These are phyloP conservation scores for Lithospermum erythrorhizon DNA, from an alignment of 257 asterid species.

Conservation along the genomic window DNA sequence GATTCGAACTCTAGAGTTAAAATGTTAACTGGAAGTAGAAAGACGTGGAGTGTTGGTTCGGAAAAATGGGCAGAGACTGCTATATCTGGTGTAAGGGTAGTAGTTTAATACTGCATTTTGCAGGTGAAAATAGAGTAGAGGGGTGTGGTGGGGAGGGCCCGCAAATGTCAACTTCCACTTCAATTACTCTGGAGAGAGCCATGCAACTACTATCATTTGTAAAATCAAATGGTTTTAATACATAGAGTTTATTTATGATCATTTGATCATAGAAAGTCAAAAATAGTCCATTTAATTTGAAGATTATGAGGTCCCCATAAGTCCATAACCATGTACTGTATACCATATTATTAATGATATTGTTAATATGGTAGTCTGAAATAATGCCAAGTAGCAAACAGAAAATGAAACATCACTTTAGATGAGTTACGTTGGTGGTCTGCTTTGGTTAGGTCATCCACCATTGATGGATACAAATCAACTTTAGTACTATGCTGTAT, in stretches of 20 bases:
- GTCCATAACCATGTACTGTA: too few species aligned
- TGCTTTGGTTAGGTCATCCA: neutral
- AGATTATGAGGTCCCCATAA: too few species aligned
- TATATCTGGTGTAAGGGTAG: neutral
- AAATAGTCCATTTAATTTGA: too few species aligned
- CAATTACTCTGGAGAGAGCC: too few species aligned
- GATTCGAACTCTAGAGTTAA: too few species aligned
- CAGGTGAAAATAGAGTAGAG: neutral
- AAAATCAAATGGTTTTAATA: neutral
- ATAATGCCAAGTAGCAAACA: neutral
- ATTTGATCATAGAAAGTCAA: too few species aligned
- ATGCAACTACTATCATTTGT: neutral
- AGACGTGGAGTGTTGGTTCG: constrained; percentile 41
- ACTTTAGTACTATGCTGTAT: neutral
- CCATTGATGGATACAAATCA: neutral
- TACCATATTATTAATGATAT: too few species aligned
- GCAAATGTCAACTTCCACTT: neutral
- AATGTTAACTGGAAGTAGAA: constrained; percentile 9
- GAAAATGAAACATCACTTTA: neutral
- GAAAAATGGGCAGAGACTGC: constrained; percentile 12
- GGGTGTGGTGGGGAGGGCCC: neutral
- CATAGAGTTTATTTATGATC: too few species aligned
- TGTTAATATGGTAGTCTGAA: neutral
- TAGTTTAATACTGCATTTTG: neutral
- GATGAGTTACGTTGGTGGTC: neutral